Base-by-base conservation (phyloP, 305 asterid genomes). In the Fraxinus sp. region DNA sequence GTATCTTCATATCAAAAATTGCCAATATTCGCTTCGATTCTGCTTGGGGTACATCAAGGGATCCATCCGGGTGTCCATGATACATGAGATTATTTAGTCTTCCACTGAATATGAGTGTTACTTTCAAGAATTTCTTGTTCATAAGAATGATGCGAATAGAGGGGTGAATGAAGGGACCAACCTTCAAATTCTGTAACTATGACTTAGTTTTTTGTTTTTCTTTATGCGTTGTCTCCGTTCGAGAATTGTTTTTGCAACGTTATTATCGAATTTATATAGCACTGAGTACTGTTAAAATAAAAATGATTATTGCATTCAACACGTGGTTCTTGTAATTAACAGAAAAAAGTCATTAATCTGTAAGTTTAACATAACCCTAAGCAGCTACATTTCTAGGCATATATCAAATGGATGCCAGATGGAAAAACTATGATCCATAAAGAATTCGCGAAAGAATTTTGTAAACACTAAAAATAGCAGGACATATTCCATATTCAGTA, bases 1-100 rank as follows among this genome's bases (percentile, higher is more conserved):
- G 85, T 84, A 87, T 87, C 86, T 80, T 78, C 44, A 28, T 78
- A 73, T 85, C 80, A 85, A 78, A 35, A 85, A 85, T 86, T 57
- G 76, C 82, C 85, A 83, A 85, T 83, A 83, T 20, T 81, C 39
- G n/a, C 46, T n/a, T 71, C 33, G 33, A 2, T 30, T 30, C 33
- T 30, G 4, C 4, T 30, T 30, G 33, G 33, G 33, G 33, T 2
- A 30, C 33, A 30, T 30, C 4, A 30, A 2, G 4, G 33, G 33
- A 30, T 30, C 33, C 33, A 30, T 2, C 33, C 33, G 33, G 33
- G 33, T 30, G 33, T 30, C 33, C 4, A 28, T 28, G 3, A 52
- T 78, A n/a, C 5, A 59, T 0, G 0, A 3, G 30, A 24, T 64
- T 64, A 22, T 64, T 64, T 22, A 9, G 35, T 24, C 2, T 26